Conservation (phyloP, 495 filamentous ascomycete species). For the Podospora tetraspora region DNA sequence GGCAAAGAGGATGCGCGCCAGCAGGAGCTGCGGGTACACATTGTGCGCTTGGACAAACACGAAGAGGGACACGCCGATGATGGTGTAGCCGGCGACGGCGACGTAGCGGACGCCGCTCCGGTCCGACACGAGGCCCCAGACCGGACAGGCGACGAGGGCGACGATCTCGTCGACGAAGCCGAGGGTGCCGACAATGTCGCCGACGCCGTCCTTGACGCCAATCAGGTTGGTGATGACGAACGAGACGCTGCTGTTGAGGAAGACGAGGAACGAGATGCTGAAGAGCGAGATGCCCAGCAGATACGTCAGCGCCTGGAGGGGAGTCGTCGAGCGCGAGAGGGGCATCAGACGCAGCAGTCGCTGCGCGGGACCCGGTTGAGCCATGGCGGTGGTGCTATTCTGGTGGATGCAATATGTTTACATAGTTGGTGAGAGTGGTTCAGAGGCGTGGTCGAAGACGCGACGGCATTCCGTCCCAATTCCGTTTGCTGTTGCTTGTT, state of each 20-base stretch:
- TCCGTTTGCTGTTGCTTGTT: neutral
- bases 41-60: constrained; percentile 79
- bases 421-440: neutral
- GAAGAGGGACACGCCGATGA: constrained; percentile 71
- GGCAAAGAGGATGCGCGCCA: constrained; percentile 83
- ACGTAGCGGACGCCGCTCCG: constrained; percentile 79
- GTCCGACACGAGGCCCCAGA: constrained; percentile 91
- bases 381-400: constrained; percentile 12
- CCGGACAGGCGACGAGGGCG: constrained; percentile 80
- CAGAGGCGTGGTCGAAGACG: neutral
- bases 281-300: constrained; percentile 86
- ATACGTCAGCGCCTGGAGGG: constrained; percentile 75
- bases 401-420: neutral
- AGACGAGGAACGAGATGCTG: constrained; percentile 95
- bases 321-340: constrained; percentile 55
- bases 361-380: constrained; percentile 21
- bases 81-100: constrained; percentile 68
- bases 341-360: constrained; percentile 45
- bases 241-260: constrained; percentile 87
- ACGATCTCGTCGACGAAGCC: constrained; percentile 95
- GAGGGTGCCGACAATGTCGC: constrained; percentile 86
- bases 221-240: constrained; percentile 93
- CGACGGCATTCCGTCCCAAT: neutral
- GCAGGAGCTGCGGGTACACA: constrained; percentile 83
- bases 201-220: constrained; percentile 67